A percentile compares a stretch with the other conserved stretches of the same genome.
phyloP scores from a whole-genome alignment of 805 yeast species.

The Candida sphagnicola region DNA sequence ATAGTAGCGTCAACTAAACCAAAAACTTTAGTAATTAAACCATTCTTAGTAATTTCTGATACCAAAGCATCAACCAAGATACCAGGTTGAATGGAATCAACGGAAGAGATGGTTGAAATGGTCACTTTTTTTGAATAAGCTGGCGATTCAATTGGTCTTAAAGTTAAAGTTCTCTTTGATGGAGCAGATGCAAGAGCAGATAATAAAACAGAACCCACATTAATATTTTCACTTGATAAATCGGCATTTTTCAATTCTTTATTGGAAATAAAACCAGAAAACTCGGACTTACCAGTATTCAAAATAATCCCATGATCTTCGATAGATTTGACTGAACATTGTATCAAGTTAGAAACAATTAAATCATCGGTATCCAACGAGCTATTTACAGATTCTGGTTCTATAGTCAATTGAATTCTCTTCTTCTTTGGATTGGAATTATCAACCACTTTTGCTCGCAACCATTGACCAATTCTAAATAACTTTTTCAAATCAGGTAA shows the following conservation, averaged over 20 bases:
- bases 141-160: constrained; percentile 42
- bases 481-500: constrained; percentile 54
- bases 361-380: constrained; percentile 62
- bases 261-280: constrained; percentile 71
- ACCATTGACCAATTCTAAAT: constrained; percentile 78
- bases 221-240: constrained; percentile 30
- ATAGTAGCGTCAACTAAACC: constrained; percentile 75
- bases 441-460: constrained; percentile 73
- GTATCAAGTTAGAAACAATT: constrained; percentile 58
- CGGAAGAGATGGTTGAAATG: constrained; percentile 56
- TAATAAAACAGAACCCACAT: constrained; percentile 68
- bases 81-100: constrained; percentile 87
- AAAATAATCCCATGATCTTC: constrained; percentile 92
- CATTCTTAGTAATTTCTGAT: constrained; percentile 53
- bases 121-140: constrained; percentile 45
- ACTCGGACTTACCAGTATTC: constrained; percentile 56
- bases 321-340: constrained; percentile 69
- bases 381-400: constrained; percentile 69
- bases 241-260: constrained; percentile 49
- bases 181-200: constrained; percentile 48
- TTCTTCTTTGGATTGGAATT: constrained; percentile 49
- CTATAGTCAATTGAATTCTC: constrained; percentile 66
- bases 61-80: constrained; percentile 70
- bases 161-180: constrained; percentile 52
- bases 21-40: constrained; percentile 67